phyloP scores from a whole-genome alignment of 257 asterid species.

The Ehretia macrophylla region DNA sequence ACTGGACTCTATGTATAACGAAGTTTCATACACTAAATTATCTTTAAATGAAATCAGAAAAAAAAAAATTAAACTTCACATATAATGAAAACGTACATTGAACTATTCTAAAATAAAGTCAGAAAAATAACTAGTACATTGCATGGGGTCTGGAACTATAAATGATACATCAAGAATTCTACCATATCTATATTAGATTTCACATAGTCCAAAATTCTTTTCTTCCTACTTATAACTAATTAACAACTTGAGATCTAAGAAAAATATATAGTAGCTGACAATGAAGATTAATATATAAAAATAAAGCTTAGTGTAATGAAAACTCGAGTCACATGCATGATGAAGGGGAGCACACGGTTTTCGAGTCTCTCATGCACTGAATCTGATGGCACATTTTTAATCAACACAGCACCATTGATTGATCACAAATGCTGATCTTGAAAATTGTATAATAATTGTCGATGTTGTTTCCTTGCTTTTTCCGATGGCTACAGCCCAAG shows the following conservation, averaged over 20 bases:
- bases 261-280: too few species aligned
- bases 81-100: too few species aligned
- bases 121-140: not conserved
- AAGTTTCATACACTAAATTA: too few species aligned
- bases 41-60: too few species aligned
- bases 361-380: not conserved
- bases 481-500: constrained; percentile 49
- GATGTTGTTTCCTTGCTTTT: not conserved
- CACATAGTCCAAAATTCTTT: not conserved
- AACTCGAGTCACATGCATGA: not conserved
- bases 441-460: not conserved
- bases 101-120: not conserved
- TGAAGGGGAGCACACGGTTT: not conserved
- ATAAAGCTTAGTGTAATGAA: too few species aligned
- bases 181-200: not conserved
- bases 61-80: too few species aligned
- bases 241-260: not conserved
- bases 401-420: not conserved
- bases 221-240: not conserved
- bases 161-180: not conserved
- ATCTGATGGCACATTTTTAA: not conserved
- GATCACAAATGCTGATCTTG: not conserved
- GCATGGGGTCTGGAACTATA: not conserved
- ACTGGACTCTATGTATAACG: too few species aligned
- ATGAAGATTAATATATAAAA: not conserved